A percentile compares a stretch with the other conserved stretches of the same genome.
phyloP scores from a whole-genome alignment of 108 stramenopile species.

The Cyclotella cryptica region DNA sequence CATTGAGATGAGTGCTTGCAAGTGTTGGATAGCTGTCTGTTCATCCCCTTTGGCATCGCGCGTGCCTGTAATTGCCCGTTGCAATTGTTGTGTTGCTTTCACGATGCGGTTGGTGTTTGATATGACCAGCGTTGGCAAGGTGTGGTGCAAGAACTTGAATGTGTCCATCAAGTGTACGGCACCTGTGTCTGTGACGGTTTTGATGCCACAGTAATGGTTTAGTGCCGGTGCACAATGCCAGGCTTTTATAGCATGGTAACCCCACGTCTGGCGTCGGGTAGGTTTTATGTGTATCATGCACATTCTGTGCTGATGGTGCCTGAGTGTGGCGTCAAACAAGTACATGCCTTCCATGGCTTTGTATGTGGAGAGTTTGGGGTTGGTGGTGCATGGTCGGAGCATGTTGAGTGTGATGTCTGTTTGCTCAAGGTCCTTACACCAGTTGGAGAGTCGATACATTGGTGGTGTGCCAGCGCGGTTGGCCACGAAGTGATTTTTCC shows the following conservation, averaged over 20 bases:
- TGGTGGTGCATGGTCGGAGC: neutral
- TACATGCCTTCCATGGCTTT: neutral
- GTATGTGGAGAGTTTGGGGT: neutral
- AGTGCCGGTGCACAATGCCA: neutral
- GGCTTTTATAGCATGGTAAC: neutral
- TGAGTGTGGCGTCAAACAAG: neutral
- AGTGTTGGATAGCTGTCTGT: too few relatives aligned
- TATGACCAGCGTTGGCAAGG: too few relatives aligned
- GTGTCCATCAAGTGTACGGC: too few relatives aligned
- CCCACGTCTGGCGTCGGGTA: neutral
- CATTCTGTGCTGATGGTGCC: neutral
- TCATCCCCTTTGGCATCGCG: too few relatives aligned
- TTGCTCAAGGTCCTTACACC: neutral
- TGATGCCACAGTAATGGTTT: neutral
- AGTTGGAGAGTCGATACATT: neutral
- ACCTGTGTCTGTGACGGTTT: neutral
- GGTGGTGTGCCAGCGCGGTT: neutral
- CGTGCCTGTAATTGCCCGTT: too few relatives aligned
- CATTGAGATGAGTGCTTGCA: too few relatives aligned
- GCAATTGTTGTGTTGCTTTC: too few relatives aligned
- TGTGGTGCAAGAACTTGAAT: too few relatives aligned
- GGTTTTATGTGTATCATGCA: neutral
- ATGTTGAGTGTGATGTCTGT: neutral
- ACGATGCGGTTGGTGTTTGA: too few relatives aligned
- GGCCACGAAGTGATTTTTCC: neutral